These are phyloP conservation scores for Pulveroboletus sp. DNA, from an alignment of 768 basidiomycete genomes.

Conservation along the genomic window DNA sequence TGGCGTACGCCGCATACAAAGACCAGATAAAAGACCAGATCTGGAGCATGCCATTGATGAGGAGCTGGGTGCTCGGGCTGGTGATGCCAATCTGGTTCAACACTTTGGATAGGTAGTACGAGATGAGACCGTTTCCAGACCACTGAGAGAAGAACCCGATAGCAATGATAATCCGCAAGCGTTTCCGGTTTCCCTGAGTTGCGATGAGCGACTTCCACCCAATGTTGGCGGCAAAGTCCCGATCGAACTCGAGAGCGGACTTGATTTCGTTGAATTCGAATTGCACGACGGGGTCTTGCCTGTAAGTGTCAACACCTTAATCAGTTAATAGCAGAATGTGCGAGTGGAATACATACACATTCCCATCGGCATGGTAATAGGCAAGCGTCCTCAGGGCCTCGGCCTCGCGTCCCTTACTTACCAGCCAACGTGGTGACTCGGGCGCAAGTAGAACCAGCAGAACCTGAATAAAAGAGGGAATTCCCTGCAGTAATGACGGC, in stretches of 20 bases:
- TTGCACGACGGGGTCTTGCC: conserved; percentile 59
- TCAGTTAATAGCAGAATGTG: not conserved
- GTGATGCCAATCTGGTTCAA: conserved; percentile 61
- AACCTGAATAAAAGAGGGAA: conserved; percentile 67
- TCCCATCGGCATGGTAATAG: conserved; percentile 78
- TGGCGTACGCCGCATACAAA: conserved; percentile 21
- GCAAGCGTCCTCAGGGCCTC: conserved; percentile 67
- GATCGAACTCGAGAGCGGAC: conserved; percentile 67
- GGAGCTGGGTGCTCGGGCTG: conserved; percentile 46
- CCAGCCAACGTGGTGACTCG: conserved; percentile 80
- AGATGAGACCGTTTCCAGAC: conserved; percentile 70
- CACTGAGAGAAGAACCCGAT: conserved; percentile 72
- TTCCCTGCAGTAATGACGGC: conserved; percentile 66
- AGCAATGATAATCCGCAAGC: conserved; percentile 63
- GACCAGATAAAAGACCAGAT: conserved; percentile 29
- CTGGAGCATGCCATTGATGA: conserved; percentile 62
- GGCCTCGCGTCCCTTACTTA: conserved; percentile 66
- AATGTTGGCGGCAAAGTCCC: conserved; percentile 51
- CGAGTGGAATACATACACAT: conserved; percentile 38
- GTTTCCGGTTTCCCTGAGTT: conserved; percentile 62
- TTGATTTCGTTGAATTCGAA: conserved; percentile 82
- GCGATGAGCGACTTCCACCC: conserved; percentile 66
- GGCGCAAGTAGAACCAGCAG: conserved; percentile 63
- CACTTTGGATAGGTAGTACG: conserved; percentile 69
- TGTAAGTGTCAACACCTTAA: conserved; percentile 11